Conservation (phyloP, 768 basidiomycete genomes). For the Wakefieldia striispora region DNA sequence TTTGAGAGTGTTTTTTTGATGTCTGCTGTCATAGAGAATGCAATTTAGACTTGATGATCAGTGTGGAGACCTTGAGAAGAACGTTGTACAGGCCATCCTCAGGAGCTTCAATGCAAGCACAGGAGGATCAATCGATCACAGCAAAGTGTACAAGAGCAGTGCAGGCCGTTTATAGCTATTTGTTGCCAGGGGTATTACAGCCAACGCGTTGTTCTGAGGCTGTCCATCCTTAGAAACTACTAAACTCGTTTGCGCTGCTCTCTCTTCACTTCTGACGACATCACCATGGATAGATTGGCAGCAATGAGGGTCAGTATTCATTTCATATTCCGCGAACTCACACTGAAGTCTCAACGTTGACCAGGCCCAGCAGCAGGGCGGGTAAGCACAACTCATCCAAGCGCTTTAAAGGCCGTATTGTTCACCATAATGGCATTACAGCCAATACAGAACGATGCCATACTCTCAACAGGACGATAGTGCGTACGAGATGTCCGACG, state of each 20-base stretch:
- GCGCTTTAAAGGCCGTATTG: neutral
- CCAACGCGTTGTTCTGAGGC: neutral
- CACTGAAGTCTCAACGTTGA: constrained; percentile 5
- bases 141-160: too few species aligned
- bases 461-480: constrained; percentile 62
- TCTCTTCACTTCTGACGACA: constrained; percentile 53
- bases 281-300: constrained; percentile 78
- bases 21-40: too few species aligned
- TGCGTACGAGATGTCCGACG: constrained; percentile 71
- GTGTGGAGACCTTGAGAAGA: neutral
- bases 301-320: constrained; percentile 66
- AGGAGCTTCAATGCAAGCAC: too few species aligned
- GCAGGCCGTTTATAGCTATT: constrained; percentile 17
- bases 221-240: neutral
- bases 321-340: neutral
- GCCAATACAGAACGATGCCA: constrained; percentile 49
- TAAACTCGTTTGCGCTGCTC: neutral
- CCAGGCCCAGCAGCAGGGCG: constrained; percentile 69
- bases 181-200: constrained; percentile 3
- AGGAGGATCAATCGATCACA: too few species aligned
- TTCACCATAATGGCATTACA: constrained; percentile 15
- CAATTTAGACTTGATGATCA: too few species aligned
- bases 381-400: constrained; percentile 34
- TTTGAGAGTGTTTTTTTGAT: too few species aligned
- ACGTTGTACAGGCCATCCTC: too few species aligned